Percentiles rank a stretch among this genome's conserved stretches.
phyloP scores from a whole-genome alignment of 2,329 filamentous ascomycete species.

The Exophiala sideris region DNA sequence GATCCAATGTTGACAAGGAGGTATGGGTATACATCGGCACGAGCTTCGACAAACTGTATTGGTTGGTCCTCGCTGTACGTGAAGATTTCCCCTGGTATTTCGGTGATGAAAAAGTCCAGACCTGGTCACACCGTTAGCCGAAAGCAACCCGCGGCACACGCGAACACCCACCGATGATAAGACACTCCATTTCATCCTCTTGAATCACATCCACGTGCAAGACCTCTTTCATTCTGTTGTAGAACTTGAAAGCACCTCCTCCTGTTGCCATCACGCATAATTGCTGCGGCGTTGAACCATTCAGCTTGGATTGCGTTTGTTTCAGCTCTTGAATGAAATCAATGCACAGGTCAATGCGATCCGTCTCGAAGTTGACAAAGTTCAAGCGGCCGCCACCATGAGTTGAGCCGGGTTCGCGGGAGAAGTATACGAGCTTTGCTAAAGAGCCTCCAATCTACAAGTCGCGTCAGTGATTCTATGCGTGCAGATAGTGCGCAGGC shows the following conservation, averaged over 20 bases:
- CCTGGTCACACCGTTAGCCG: conserved; percentile 48
- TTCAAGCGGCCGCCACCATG: conserved; percentile 86
- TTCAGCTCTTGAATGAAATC: conserved; percentile 86
- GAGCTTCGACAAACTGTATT: conserved; percentile 79
- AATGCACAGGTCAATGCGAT: conserved; percentile 88
- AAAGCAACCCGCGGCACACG: background rate
- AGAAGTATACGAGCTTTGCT: conserved; percentile 96
- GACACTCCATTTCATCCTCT: conserved; percentile 97
- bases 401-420: conserved; percentile 73
- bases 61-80: conserved; percentile 85
- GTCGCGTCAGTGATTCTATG: background rate
- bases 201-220: conserved; percentile 77
- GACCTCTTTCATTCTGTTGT: conserved; percentile 80
- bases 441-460: conserved; percentile 86
- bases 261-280: conserved; percentile 94
- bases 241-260: conserved; percentile 94
- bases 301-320: conserved; percentile 72
- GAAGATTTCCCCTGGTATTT: conserved; percentile 95
- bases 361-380: conserved; percentile 95
- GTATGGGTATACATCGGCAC: conserved; percentile 88
- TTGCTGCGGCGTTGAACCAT: conserved; percentile 67
- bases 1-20: conserved; percentile 97
- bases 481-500: conserved; percentile 2
- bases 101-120: conserved; percentile 97
- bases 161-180: conserved; percentile 73